A percentile compares a stretch with the other conserved stretches of the same genome.
Evolutionary conservation across 2,329 filamentous ascomycete species (phyloP).

Genomic region (Alternaria arborescens): DNA sequence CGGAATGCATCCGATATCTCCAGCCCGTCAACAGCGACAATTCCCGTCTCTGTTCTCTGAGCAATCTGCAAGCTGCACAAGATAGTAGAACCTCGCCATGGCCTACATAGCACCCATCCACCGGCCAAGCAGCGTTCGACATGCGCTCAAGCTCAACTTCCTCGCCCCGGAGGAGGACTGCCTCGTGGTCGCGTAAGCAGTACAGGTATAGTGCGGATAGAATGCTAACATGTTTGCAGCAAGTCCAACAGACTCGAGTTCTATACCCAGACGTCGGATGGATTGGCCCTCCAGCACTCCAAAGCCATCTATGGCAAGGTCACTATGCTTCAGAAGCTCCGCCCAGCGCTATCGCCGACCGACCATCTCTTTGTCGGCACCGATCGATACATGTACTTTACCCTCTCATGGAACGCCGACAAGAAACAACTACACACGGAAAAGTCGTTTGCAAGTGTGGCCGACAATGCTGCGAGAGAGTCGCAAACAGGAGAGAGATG

Average conservation of each 20-base stretch:
- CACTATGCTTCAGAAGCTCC: slow-evolving; percentile 82
- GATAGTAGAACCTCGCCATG: slow-evolving; percentile 63
- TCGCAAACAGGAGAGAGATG: slow-evolving; percentile 84
- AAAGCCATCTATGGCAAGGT: slow-evolving; percentile 85
- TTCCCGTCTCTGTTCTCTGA: neutral
- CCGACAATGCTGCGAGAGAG: slow-evolving; percentile 71
- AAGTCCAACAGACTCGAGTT: slow-evolving; percentile 88
- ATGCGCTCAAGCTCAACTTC: slow-evolving; percentile 84
- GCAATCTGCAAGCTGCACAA: slow-evolving; percentile 21
- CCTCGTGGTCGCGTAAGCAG: slow-evolving; percentile 82
- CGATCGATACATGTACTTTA: slow-evolving; percentile 90
- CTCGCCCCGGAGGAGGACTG: slow-evolving; percentile 78
- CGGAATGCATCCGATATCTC: slow-evolving; percentile 39
- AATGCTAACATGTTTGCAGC: slow-evolving; percentile 48
- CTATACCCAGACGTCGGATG: slow-evolving; percentile 73
- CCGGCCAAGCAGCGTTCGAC: slow-evolving; percentile 86
- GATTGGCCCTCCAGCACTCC: slow-evolving; percentile 68
- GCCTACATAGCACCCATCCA: slow-evolving; percentile 96
- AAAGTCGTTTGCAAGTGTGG: slow-evolving; percentile 67
- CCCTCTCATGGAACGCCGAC: slow-evolving; percentile 78
- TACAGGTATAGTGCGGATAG: neutral
- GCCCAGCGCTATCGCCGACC: slow-evolving; percentile 74
- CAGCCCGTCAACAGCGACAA: slow-evolving; percentile 12
- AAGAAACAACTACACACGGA: slow-evolving; percentile 63
- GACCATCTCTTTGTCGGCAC: slow-evolving; percentile 95